A percentile compares a stretch with the other conserved stretches of the same genome.
phyloP scores from a whole-genome alignment of 495 filamentous ascomycete genomes.

The Evansstolkia leycettana region DNA sequence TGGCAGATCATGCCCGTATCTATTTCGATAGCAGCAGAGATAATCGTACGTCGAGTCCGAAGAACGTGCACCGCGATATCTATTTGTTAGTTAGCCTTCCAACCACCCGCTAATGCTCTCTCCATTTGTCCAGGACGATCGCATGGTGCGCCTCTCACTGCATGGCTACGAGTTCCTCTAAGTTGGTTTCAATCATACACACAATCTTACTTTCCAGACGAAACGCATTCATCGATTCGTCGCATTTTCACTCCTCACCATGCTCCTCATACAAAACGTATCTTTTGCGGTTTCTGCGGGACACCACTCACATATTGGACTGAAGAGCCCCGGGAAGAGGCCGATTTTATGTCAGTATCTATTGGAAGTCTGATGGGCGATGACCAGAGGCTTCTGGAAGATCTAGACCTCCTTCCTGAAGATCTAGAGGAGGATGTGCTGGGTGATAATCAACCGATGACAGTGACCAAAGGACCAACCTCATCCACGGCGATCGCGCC shows the following conservation, averaged over 20 bases:
- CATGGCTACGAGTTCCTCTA: conserved; percentile 73
- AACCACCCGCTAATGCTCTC: neutral
- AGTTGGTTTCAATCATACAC: conserved; percentile 60
- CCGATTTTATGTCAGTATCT: conserved; percentile 61
- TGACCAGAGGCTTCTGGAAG: conserved; percentile 56
- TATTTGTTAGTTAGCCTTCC: no score
- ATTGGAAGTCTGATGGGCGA: conserved; percentile 56
- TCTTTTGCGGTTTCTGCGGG: conserved; percentile 87
- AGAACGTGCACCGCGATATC: no score
- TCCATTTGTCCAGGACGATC: conserved; percentile 39
- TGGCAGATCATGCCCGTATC: conserved; percentile 45
- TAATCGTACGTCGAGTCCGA: conserved; percentile 43
- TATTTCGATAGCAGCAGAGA: conserved; percentile 54
- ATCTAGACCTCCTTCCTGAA: conserved; percentile 49
- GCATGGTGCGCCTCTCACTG: conserved; percentile 56
- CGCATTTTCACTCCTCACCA: conserved; percentile 52
- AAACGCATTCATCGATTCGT: conserved; percentile 59
- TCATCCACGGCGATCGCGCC: conserved; percentile 14
- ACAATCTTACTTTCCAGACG: conserved; percentile 63
- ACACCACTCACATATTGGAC: conserved; percentile 72
- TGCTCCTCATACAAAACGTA: conserved; percentile 47
- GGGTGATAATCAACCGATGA: conserved; percentile 15
- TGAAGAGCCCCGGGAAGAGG: conserved; percentile 53
- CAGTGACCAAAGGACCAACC: conserved; percentile 1
- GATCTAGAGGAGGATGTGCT: conserved; percentile 22